Evolutionary conservation across 176 grass and related monocot species (phyloP).

Genomic region (Carex pumila): DNA sequence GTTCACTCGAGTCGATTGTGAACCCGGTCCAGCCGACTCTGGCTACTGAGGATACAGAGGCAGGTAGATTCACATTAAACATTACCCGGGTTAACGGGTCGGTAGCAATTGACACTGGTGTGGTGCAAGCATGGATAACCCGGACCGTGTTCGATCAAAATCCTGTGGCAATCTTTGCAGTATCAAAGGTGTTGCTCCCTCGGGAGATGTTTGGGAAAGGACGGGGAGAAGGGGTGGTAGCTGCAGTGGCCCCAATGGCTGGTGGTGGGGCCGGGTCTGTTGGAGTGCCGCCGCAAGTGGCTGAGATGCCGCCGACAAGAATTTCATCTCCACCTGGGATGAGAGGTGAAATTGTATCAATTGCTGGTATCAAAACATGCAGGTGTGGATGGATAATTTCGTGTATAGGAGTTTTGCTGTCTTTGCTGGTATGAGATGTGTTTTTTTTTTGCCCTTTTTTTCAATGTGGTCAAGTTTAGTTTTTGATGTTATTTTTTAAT

Average conservation of each 20-base stretch:
- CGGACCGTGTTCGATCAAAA: slow-evolving; percentile 95
- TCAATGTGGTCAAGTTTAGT: slow-evolving; percentile 6
- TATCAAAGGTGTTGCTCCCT: slow-evolving; percentile 80
- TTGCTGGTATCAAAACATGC: not conserved
- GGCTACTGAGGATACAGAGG: slow-evolving; percentile 68
- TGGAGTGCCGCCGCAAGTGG: slow-evolving; percentile 11
- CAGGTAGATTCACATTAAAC: slow-evolving; percentile 83
- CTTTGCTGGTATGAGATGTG: slow-evolving; percentile 63
- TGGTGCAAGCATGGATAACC: slow-evolving; percentile 90
- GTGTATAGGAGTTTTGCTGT: slow-evolving; percentile 51
- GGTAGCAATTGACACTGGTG: slow-evolving; percentile 83
- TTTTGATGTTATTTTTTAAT: slow-evolving; percentile 25
- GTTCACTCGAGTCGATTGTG: slow-evolving; percentile 90
- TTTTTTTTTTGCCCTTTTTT: slow-evolving; percentile 1
- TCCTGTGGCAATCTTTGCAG: slow-evolving; percentile 81
- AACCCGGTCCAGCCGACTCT: slow-evolving; percentile 98
- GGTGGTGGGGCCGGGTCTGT: not conserved
- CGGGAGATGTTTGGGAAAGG: slow-evolving; percentile 60
- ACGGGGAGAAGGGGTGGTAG: not conserved
- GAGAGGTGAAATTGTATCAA: slow-evolving; percentile 22
- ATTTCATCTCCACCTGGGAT: slow-evolving; percentile 45
- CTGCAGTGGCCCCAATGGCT: not conserved
- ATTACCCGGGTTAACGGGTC: slow-evolving; percentile 94
- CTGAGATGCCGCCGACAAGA: slow-evolving; percentile 40
- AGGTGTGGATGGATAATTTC: not conserved